Evolutionary conservation across 192 early-diverging fungal species (phyloP).

Genomic region (Dissophora globulifera): DNA sequence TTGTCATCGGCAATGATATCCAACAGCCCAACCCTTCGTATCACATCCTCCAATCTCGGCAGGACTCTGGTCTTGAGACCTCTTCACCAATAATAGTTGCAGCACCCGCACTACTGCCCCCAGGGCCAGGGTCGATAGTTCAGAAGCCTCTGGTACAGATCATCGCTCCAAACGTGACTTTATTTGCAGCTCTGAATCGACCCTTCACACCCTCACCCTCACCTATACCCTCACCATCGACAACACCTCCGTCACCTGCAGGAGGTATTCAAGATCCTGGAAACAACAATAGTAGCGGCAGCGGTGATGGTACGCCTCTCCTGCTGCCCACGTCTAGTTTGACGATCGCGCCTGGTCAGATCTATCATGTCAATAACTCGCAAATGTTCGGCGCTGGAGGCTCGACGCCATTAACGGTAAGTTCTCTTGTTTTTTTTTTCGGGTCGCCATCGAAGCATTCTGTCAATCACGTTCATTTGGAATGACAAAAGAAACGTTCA

Average conservation of each 20-base stretch:
- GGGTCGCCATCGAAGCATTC: too few species aligned
- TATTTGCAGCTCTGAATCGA: slow-evolving; percentile 15
- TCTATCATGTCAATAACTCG: slow-evolving; percentile 37
- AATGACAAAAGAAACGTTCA: not conserved
- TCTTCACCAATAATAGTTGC: not conserved
- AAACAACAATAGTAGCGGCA: not conserved
- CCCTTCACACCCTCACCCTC: slow-evolving; percentile 1
- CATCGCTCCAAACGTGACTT: slow-evolving; percentile 22
- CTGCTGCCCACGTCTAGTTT: slow-evolving; percentile 26
- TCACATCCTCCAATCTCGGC: not conserved
- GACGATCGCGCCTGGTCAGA: slow-evolving; percentile 23
- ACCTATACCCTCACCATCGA: slow-evolving; percentile 1
- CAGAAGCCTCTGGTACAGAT: slow-evolving; percentile 34
- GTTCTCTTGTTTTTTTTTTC: too few species aligned
- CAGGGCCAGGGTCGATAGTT: not conserved
- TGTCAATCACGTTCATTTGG: not conserved
- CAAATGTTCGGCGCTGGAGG: slow-evolving; percentile 42
- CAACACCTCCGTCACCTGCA: not conserved
- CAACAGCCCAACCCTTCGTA: not conserved
- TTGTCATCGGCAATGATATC: too few species aligned
- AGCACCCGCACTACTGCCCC: not conserved
- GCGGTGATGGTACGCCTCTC: slow-evolving; percentile 5
- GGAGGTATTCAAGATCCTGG: not conserved
- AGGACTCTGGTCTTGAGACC: not conserved
- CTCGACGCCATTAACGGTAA: slow-evolving; percentile 35